Evolutionary conservation across 495 filamentous ascomycete genomes (phyloP).

Genomic region (Penicillium argentinense): DNA sequence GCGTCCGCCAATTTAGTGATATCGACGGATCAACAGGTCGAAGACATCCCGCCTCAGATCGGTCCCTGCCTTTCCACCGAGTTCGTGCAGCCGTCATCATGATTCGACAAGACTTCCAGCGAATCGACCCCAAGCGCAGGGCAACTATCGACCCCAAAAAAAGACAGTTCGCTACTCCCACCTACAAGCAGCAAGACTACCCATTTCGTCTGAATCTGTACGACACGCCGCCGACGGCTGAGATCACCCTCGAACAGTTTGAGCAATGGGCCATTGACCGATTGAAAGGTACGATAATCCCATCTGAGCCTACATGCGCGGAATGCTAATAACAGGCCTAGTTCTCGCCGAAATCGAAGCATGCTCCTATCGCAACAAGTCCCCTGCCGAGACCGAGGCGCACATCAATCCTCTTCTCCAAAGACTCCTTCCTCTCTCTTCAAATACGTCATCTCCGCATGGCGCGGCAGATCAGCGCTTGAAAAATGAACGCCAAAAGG

Average conservation of each 20-base stretch:
- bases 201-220: slow-evolving; percentile 91
- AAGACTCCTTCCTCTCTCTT: slow-evolving; percentile 81
- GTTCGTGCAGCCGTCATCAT: slow-evolving; percentile 43
- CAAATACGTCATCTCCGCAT: slow-evolving; percentile 64
- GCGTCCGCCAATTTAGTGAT: slow-evolving; percentile 24
- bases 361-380: slow-evolving; percentile 90
- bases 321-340: slow-evolving; percentile 29
- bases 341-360: slow-evolving; percentile 95
- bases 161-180: slow-evolving; percentile 75
- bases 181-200: slow-evolving; percentile 74
- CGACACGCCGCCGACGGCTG: slow-evolving; percentile 78
- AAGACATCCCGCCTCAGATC: too few relatives aligned
- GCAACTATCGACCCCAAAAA: slow-evolving; percentile 74
- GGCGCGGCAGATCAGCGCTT: slow-evolving; percentile 49
- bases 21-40: neutral
- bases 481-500: slow-evolving; percentile 79
- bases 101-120: slow-evolving; percentile 68
- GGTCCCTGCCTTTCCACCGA: neutral
- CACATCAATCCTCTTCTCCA: slow-evolving; percentile 80
- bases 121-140: slow-evolving; percentile 81
- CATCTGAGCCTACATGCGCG: neutral
- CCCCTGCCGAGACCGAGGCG: slow-evolving; percentile 68
- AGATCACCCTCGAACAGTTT: slow-evolving; percentile 96
- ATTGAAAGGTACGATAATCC: slow-evolving; percentile 60
- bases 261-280: slow-evolving; percentile 99